Conservation (phyloP, 805 yeast species). For the Torulaspora indica region DNA sequence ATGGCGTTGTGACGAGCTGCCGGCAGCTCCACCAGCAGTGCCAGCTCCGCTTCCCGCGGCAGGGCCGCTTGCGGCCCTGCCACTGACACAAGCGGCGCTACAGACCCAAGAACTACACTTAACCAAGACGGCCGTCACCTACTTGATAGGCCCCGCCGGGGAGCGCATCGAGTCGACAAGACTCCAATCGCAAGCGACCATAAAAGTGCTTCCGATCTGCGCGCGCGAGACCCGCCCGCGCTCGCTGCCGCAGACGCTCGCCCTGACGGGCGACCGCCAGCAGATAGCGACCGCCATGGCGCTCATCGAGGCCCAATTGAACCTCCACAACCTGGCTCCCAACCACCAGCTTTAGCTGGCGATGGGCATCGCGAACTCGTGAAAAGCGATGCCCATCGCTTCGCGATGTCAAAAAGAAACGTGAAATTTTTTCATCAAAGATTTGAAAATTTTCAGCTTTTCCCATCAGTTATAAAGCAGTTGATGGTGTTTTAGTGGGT, state of each 20-base stretch:
- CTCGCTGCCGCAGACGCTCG: constrained; percentile 27
- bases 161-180: constrained; percentile 37
- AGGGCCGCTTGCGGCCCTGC: no score
- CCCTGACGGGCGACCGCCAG: constrained; percentile 31
- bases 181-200: constrained; percentile 35
- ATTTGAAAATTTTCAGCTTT: constrained; percentile 9
- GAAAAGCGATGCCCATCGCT: not conserved
- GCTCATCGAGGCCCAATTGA: constrained; percentile 22
- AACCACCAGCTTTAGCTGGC: not conserved
- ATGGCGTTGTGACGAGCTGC: no score
- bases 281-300: constrained; percentile 29
- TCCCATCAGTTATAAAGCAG: constrained; percentile 16
- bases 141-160: constrained; percentile 44
- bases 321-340: constrained; percentile 7
- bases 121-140: constrained; percentile 36
- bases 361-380: not conserved
- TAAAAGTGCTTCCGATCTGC: constrained; percentile 39
- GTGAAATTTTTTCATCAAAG: constrained; percentile 23
- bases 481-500: no score
- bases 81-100: no score
- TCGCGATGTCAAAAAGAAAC: constrained; percentile 16
- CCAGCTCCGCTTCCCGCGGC: no score
- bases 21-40: no score
- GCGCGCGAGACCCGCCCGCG: constrained; percentile 16
- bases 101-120: constrained; percentile 12